Base-by-base conservation (phyloP, 306 rosid species). In the Malus asiatica region DNA sequence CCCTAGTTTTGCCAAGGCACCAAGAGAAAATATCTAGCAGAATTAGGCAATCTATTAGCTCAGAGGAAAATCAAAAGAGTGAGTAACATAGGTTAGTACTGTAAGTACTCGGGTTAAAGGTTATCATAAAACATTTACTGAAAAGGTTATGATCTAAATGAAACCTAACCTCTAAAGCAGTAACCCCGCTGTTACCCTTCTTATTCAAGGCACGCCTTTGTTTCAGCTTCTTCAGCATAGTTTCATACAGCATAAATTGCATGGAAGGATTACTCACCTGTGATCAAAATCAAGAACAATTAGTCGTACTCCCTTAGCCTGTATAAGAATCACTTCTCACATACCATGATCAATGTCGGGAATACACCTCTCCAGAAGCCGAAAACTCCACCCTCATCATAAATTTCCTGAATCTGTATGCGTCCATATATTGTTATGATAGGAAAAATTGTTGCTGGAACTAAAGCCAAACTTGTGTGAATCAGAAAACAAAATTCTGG, bases 181-280 rank as follows among this genome's bases (percentile, higher is more conserved):
- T 83, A 72, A 90, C 77, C 29, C 89, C 88, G 23, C 66, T 77
- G 74, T 71, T 69, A 70, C 68, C 81, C 79, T 87, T 86, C 73
- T 77, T 83, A 72, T 51, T 81, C 81, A 25, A 77, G 62, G 82
- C 85, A 46, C 78, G 92, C 25, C 84, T 83, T 82, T 81, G 86
- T 88, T 89, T 95, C 83, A 95, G 83, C 81, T 89, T 85, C 67
- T 63, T 70, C 80, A 92, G 68, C 96, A 95, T 83, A 80, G 96
- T 82, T 90, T 95, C 98, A 78, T 92, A 95, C 86, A 92, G 84
- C 98, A 95, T 95, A 89, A 89, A 95, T 76, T 95, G 98, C 62
- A 95, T 90, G 80, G 98, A 90, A 79, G 98, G 98, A 80, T 95
- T 95, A 84, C 98, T 90, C 64, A 95, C 98, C 98, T 95, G 88